Evolutionary conservation across 2,329 filamentous ascomycete species (phyloP).

Genomic region (Penicillium sp.): DNA sequence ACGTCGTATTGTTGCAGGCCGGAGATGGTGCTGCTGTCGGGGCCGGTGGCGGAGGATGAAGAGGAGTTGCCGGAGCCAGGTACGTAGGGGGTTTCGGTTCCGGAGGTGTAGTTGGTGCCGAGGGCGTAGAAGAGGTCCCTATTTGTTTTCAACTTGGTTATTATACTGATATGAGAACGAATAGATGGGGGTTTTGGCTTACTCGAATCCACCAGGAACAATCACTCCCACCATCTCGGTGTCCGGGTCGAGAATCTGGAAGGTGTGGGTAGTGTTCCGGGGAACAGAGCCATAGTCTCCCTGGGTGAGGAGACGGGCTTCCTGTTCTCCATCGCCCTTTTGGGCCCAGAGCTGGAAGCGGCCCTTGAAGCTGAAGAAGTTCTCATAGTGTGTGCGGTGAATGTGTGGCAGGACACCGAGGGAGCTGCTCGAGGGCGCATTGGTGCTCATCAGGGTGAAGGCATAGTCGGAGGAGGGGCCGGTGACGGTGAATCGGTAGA

Average conservation of each 20-base stretch:
- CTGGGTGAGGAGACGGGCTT: constrained; percentile 35
- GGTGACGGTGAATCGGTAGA: constrained; percentile 40
- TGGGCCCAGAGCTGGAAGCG: constrained; percentile 42
- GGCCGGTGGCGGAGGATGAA: too few species aligned
- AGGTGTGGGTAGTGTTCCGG: constrained; percentile 42
- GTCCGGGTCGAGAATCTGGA: constrained; percentile 43
- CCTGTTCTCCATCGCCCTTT: constrained; percentile 26
- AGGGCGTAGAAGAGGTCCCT: constrained; percentile 38
- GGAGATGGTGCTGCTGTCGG: too few species aligned
- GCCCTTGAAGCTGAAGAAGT: constrained; percentile 42
- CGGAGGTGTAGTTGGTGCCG: constrained; percentile 30
- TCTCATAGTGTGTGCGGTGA: constrained; percentile 40
- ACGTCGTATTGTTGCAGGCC: too few species aligned
- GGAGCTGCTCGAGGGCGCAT: constrained; percentile 30
- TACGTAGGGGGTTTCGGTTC: constrained; percentile 33
- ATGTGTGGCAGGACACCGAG: constrained; percentile 40
- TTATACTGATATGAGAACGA: not conserved
- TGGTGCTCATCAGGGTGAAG: constrained; percentile 41
- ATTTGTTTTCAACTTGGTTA: too few species aligned
- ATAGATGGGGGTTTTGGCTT: too few species aligned
- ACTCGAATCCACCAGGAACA: constrained; percentile 44
- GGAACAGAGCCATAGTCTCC: constrained; percentile 43
- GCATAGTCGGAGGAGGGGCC: constrained; percentile 40
- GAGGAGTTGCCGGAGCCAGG: too few species aligned
- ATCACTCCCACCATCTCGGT: constrained; percentile 43